phyloP scores from a whole-genome alignment of 179 eudicot species.

The Sideroxylon spinosum region DNA sequence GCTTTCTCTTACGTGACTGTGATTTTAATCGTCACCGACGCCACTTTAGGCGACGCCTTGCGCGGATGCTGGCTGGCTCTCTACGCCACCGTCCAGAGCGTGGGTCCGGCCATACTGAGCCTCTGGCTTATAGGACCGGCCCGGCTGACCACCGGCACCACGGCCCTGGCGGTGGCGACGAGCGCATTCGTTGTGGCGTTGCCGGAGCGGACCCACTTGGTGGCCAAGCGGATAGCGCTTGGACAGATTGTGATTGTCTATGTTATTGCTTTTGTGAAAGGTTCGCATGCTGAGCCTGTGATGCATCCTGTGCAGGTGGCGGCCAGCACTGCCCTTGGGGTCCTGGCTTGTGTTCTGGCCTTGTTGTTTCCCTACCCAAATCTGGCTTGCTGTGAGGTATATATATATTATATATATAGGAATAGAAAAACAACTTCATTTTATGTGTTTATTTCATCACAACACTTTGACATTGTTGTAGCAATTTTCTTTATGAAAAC shows the following conservation, averaged over 20 bases:
- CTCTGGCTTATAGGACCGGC: conserved; percentile 54
- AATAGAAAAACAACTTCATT: too few relatives aligned
- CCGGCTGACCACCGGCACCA: conserved; percentile 33
- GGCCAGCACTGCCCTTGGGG: conserved; percentile 70
- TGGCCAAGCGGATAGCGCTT: conserved; percentile 62
- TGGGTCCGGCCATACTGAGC: conserved; percentile 54
- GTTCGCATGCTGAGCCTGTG: conserved; percentile 33
- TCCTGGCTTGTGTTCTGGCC: conserved; percentile 59
- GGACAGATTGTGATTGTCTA: conserved; percentile 68
- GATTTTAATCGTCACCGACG: conserved; percentile 49
- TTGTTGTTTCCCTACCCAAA: conserved; percentile 63
- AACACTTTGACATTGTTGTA: too few relatives aligned
- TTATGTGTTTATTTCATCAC: too few relatives aligned
- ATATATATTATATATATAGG: background rate
- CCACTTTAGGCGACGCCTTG: conserved; percentile 57
- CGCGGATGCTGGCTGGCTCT: conserved; percentile 52
- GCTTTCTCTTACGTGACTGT: conserved; percentile 67
- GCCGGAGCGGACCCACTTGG: conserved; percentile 47
- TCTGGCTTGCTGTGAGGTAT: conserved; percentile 60
- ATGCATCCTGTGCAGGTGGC: conserved; percentile 78
- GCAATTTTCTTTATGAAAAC: too few relatives aligned
- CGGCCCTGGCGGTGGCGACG: conserved; percentile 39
- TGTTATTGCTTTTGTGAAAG: conserved; percentile 50
- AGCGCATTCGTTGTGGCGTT: conserved; percentile 50
- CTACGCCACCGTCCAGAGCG: conserved; percentile 44